phyloP scores from a whole-genome alignment of 495 filamentous ascomycete species.

The Podospora tetraspora region DNA sequence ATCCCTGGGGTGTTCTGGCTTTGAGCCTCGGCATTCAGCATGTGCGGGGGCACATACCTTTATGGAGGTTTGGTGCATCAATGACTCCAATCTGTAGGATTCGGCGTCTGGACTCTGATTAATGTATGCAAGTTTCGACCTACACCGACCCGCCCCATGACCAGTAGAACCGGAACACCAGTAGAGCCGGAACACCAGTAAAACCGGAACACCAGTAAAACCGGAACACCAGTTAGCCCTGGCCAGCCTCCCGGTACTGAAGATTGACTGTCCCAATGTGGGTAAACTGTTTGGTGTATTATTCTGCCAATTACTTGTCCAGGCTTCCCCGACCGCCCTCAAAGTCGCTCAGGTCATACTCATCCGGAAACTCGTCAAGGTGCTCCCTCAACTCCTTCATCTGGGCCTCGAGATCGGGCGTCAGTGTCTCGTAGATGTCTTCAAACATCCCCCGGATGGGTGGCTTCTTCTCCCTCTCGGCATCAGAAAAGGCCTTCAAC shows the following conservation, averaged over 20 bases:
- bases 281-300: neutral
- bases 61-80: neutral
- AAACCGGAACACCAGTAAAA: too few relatives aligned
- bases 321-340: slow-evolving; percentile 71
- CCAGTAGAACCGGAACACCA: too few relatives aligned
- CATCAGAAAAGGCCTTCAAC: slow-evolving; percentile 76
- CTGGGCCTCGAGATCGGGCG: slow-evolving; percentile 73
- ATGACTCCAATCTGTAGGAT: neutral
- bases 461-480: slow-evolving; percentile 87
- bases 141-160: neutral
- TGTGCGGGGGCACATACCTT: too few relatives aligned
- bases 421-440: slow-evolving; percentile 83
- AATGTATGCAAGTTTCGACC: neutral
- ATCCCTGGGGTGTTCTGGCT: too few relatives aligned
- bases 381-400: slow-evolving; percentile 70
- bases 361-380: slow-evolving; percentile 80
- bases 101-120: neutral
- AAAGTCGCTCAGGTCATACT: slow-evolving; percentile 80
- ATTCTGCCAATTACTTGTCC: slow-evolving; percentile 10
- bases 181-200: too few relatives aligned
- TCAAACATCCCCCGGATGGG: slow-evolving; percentile 71
- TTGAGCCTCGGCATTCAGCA: too few relatives aligned
- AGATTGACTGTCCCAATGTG: neutral
- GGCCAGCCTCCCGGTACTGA: neutral
- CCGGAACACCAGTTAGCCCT: neutral